A percentile compares a stretch with the other conserved stretches of the same genome.
Evolutionary conservation across 768 basidiomycete species (phyloP).

Genomic region (Macrolepiota fuliginosa): DNA sequence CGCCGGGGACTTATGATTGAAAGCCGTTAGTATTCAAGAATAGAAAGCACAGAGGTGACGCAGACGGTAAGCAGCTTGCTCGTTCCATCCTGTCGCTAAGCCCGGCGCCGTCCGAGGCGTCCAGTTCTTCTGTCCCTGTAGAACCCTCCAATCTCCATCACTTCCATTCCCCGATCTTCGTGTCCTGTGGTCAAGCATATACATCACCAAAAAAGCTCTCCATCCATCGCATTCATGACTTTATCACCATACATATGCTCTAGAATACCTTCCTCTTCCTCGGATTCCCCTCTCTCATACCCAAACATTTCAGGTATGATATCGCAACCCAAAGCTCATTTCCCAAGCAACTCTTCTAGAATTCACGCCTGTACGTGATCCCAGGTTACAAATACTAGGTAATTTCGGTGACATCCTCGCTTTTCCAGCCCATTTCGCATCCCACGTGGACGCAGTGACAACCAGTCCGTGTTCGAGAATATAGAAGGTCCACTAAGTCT

Average conservation of each 20-base stretch:
- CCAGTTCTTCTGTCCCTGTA: conserved; percentile 9
- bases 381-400: conserved; percentile 7
- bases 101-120: conserved; percentile 12
- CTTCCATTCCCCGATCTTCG: conserved; percentile 13
- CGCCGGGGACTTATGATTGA: conserved; percentile 4
- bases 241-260: conserved; percentile 7
- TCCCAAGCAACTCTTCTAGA: conserved; percentile 13
- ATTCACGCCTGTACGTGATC: conserved; percentile 11
- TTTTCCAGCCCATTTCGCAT: conserved; percentile 1
- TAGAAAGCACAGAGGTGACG: conserved; percentile 5
- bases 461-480: conserved; percentile 9
- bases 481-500: not conserved
- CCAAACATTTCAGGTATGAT: not conserved
- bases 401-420: conserved; percentile 6
- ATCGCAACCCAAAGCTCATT: not conserved
- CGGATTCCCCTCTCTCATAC: not conserved
- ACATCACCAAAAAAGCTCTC: conserved; percentile 4
- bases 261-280: conserved; percentile 2
- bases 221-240: not conserved
- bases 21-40: conserved; percentile 7
- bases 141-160: conserved; percentile 14
- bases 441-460: conserved; percentile 9
- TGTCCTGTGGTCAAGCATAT: conserved; percentile 8
- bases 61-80: conserved; percentile 11
- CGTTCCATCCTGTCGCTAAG: conserved; percentile 11